Percentiles rank a stretch among this genome's conserved stretches.
phyloP scores from a whole-genome alignment of 179 eudicot species.

The Silene noctiflora region DNA sequence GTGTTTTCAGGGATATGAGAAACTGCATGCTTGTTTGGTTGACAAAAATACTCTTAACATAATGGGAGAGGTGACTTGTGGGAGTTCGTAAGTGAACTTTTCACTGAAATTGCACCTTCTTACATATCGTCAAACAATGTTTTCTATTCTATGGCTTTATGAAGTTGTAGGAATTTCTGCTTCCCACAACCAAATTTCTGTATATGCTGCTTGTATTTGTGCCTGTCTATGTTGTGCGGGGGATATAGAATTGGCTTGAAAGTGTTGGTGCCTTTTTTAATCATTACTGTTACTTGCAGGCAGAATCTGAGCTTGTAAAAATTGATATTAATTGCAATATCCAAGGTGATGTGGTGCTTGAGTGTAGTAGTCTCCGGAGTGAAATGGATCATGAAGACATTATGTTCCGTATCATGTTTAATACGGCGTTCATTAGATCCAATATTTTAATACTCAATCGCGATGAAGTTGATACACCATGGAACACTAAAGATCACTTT shows the following conservation, averaged over 20 bases:
- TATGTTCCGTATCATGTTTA: constrained; percentile 79
- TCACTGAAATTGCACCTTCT: not conserved
- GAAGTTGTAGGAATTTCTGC: constrained; percentile 4
- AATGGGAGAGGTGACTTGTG: constrained; percentile 7
- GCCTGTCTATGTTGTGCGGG: not conserved
- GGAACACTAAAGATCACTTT: constrained; percentile 69
- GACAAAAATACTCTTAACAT: not conserved
- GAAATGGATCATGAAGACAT: constrained; percentile 65
- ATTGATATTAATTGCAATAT: constrained; percentile 75
- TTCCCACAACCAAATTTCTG: not conserved
- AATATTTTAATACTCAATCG: constrained; percentile 75
- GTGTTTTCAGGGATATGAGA: not conserved
- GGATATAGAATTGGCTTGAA: not conserved
- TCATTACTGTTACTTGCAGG: constrained; percentile 39
- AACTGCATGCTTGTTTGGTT: constrained; percentile 3
- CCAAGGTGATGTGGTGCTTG: constrained; percentile 90
- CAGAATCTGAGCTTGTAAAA: constrained; percentile 69
- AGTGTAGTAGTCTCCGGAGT: constrained; percentile 65
- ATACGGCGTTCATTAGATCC: constrained; percentile 82
- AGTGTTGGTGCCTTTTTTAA: constrained; percentile 2
- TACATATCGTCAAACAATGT: not conserved
- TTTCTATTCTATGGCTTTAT: not conserved
- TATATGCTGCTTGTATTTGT: constrained; percentile 1
- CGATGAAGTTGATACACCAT: constrained; percentile 71
- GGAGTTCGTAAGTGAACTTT: not conserved